These are phyloP conservation scores for Cyclotella sp. DNA, from an alignment of 108 stramenopile genomes.

Conservation along the genomic window DNA sequence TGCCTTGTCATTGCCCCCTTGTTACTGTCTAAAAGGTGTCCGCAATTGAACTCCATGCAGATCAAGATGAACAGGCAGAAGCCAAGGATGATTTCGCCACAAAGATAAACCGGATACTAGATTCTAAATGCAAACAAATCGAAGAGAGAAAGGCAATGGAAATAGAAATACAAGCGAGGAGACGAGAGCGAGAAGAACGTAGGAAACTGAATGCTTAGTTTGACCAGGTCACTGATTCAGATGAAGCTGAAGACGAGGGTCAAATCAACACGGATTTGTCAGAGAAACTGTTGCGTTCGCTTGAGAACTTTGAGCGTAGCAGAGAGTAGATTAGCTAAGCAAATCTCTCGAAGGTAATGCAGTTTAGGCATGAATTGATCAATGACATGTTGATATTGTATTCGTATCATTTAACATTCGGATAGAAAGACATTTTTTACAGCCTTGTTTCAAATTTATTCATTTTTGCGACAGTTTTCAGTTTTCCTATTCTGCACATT, in stretches of 20 bases:
- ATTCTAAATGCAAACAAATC: conserved; percentile 32
- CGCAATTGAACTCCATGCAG: neutral
- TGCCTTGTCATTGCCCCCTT: too few relatives aligned
- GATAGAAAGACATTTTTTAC: too few relatives aligned
- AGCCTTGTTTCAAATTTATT: too few relatives aligned
- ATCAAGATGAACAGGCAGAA: conserved; percentile 3
- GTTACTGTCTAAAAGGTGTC: too few relatives aligned
- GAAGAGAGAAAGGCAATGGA: conserved; percentile 34
- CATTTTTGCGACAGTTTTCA: too few relatives aligned
- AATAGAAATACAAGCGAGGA: conserved; percentile 27
- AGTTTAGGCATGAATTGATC: too few relatives aligned
- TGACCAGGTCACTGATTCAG: neutral
- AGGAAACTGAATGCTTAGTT: conserved; percentile 15
- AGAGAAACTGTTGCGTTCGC: neutral
- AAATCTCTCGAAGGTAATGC: too few relatives aligned
- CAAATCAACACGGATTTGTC: neutral
- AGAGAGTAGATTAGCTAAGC: too few relatives aligned
- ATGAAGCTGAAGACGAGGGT: neutral
- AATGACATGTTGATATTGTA: too few relatives aligned
- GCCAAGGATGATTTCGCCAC: conserved; percentile 19
- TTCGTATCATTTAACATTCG: too few relatives aligned
- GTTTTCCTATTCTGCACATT: too few relatives aligned
- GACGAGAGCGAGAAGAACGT: conserved; percentile 23
- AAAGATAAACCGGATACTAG: conserved; percentile 18
- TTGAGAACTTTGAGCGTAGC: neutral